Evolutionary conservation across 305 asterid species (phyloP).

Genomic region (Withania somnifera): DNA sequence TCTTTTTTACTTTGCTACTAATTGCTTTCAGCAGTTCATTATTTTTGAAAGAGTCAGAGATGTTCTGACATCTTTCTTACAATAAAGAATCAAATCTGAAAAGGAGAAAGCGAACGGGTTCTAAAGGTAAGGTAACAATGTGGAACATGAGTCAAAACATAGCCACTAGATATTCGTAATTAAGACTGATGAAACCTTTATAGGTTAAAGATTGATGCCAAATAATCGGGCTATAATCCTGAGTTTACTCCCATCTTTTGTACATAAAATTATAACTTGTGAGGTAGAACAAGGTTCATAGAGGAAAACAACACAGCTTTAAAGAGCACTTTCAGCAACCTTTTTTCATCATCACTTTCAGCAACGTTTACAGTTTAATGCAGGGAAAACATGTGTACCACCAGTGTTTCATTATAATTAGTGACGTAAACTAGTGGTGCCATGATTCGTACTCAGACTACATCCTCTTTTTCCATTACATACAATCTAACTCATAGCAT

Average conservation of each 20-base stretch:
- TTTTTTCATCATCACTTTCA: not conserved
- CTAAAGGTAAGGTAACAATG: not conserved
- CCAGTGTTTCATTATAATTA: not conserved
- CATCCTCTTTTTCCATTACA: not conserved
- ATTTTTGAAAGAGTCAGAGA: not conserved
- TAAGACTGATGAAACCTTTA: not conserved
- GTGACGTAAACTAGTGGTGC: not conserved
- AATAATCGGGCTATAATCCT: not conserved
- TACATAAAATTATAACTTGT: not conserved
- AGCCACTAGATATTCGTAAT: not conserved
- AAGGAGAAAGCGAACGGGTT: not conserved
- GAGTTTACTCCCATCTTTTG: not conserved
- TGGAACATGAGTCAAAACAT: not conserved
- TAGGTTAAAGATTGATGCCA: not conserved
- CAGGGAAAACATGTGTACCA: not conserved
- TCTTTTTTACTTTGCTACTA: not conserved
- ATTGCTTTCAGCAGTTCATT: not conserved
- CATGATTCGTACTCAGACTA: not conserved
- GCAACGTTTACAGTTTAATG: not conserved
- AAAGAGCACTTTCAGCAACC: not conserved
- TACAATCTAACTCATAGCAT: not conserved
- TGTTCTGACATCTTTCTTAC: not conserved
- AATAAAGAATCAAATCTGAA: not conserved
- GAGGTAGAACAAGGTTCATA: not conserved
- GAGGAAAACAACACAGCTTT: not conserved